Conservation (phyloP, 2,329 filamentous ascomycete species). For the Ophiognomonia clavigignenti-juglandacearum region DNA sequence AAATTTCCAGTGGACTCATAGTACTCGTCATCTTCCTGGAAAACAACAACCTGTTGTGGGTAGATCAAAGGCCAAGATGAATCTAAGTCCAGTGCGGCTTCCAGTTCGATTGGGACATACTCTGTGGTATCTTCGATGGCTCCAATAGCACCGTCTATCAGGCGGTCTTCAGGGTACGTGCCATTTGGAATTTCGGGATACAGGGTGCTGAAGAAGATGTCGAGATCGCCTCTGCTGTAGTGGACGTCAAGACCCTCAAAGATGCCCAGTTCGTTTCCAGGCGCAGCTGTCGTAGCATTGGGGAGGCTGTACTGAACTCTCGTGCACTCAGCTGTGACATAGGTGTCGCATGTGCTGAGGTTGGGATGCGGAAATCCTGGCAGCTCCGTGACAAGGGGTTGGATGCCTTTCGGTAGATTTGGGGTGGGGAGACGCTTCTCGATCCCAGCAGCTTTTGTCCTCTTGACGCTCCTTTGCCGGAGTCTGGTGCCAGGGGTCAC, state of each 20-base stretch:
- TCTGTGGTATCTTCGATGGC: slow-evolving; percentile 7
- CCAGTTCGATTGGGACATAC: slow-evolving; percentile 19
- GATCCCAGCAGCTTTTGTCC: too few species aligned
- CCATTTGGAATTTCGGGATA: slow-evolving; percentile 22
- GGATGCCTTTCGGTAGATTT: too few species aligned
- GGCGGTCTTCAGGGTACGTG: slow-evolving; percentile 23
- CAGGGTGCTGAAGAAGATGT: slow-evolving; percentile 16
- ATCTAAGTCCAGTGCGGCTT: slow-evolving; percentile 44
- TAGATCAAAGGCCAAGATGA: slow-evolving; percentile 44
- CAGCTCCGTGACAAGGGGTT: too few species aligned
- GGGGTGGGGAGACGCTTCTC: too few species aligned
- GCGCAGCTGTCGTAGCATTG: slow-evolving; percentile 10
- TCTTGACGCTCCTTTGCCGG: slow-evolving; percentile 18
- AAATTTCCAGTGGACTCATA: slow-evolving; percentile 21
- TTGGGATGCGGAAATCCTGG: slow-evolving; percentile 1
- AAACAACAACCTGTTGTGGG: slow-evolving; percentile 37
- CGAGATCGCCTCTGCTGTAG: slow-evolving; percentile 14
- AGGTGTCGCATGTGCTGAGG: slow-evolving; percentile 10
- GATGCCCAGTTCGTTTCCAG: slow-evolving; percentile 16
- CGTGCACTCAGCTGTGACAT: slow-evolving; percentile 18
- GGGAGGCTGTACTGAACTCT: slow-evolving; percentile 15
- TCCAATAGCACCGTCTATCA: slow-evolving; percentile 23
- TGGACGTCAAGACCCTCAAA: slow-evolving; percentile 15
- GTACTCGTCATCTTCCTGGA: slow-evolving; percentile 24
- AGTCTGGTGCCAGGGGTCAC: slow-evolving; percentile 47